A percentile compares a stretch with the other conserved stretches of the same genome.
phyloP scores from a whole-genome alignment of 331 rosid species.

The Cydonia oblonga region DNA sequence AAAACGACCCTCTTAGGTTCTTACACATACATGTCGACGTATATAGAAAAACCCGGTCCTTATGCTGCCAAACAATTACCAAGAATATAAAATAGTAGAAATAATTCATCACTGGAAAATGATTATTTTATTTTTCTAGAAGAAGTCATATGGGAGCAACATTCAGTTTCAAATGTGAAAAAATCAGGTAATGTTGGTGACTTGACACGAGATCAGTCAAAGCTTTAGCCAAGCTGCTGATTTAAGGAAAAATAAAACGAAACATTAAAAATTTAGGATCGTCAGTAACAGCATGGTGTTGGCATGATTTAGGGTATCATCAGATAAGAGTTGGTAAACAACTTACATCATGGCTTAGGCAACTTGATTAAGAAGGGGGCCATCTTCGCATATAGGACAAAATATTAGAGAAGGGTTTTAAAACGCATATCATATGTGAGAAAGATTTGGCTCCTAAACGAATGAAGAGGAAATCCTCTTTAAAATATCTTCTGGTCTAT shows the following conservation, averaged over 20 bases:
- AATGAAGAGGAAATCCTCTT: no score
- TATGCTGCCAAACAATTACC: neutral
- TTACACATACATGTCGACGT: no score
- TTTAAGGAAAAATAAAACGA: neutral
- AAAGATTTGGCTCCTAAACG: no score
- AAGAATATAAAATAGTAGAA: neutral
- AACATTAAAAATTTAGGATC: neutral
- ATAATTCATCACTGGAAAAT: neutral
- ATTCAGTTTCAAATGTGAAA: neutral
- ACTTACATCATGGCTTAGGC: slow-evolving; percentile 31
- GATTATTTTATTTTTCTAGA: neutral
- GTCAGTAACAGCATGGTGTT: neutral
- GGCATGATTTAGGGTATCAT: slow-evolving; percentile 16
- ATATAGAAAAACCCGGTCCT: neutral
- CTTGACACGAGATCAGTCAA: slow-evolving; percentile 24
- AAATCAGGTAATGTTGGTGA: slow-evolving; percentile 28
- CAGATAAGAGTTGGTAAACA: slow-evolving; percentile 15
- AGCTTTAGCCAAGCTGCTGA: neutral
- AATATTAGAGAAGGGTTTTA: neutral
- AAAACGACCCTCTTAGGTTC: neutral
- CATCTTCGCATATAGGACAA: neutral
- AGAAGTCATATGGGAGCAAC: neutral
- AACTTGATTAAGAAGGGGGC: slow-evolving; percentile 28
- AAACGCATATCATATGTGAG: slow-evolving; percentile 10
- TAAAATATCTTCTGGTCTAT: no score